Percentiles rank a stretch among this genome's conserved stretches.
Conservation (phyloP, 352 stramenopile species). For the Phytophthora lateralis region DNA sequence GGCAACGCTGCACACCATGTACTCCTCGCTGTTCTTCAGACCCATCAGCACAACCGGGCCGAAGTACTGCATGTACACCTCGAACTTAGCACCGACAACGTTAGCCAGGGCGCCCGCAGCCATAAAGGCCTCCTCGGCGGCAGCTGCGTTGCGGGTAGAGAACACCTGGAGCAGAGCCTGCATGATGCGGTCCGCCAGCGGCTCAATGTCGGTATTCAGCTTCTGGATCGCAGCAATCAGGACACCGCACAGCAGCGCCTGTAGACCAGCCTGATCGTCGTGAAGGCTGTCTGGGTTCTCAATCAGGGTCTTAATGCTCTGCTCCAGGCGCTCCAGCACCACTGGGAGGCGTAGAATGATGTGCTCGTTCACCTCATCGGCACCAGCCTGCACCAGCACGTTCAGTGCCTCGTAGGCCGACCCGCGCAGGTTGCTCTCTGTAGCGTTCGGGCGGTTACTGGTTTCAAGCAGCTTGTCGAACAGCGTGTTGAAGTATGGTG, state of each 20-base stretch:
- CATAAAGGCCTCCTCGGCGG: conserved; percentile 97
- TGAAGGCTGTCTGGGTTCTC: conserved; percentile 79
- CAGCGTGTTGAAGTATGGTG: conserved; percentile 91
- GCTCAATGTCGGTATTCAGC: conserved; percentile 86
- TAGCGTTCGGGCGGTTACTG: conserved; percentile 87
- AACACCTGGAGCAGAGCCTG: conserved; percentile 95
- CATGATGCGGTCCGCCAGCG: conserved; percentile 95
- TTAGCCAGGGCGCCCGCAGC: conserved; percentile 94
- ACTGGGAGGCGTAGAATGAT: conserved; percentile 82
- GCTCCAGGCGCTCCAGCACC: conserved; percentile 79
- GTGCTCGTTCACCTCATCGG: conserved; percentile 76
- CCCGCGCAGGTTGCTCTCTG: conserved; percentile 91
- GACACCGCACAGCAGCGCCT: conserved; percentile 90
- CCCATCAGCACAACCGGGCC: conserved; percentile 92
- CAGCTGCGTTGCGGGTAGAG: conserved; percentile 91
- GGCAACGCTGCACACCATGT: conserved; percentile 96
- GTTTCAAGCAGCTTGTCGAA: conserved; percentile 94
- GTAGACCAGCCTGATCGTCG: conserved; percentile 74
- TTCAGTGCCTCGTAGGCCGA: conserved; percentile 95
- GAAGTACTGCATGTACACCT: conserved; percentile 96
- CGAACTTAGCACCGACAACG: conserved; percentile 91
- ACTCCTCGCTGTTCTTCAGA: conserved; percentile 95
- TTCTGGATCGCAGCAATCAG: conserved; percentile 95
- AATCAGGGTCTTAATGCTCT: conserved; percentile 65
- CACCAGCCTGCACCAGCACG: conserved; percentile 91